These are phyloP conservation scores for Leccinum ochraceum DNA, from an alignment of 768 basidiomycete genomes.

Conservation along the genomic window DNA sequence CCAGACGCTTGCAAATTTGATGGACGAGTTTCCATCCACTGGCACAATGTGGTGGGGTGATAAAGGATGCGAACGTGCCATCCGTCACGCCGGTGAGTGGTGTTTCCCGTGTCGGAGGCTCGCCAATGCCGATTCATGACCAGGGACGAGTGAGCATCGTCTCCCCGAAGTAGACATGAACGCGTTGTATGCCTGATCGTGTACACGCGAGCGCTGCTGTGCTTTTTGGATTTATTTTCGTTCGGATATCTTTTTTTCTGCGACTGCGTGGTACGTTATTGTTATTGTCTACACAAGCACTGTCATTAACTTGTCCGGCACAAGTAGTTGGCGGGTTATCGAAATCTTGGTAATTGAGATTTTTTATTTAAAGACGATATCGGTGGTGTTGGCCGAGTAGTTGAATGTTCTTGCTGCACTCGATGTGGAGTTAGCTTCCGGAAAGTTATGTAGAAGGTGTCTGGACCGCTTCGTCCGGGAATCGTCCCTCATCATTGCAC, in stretches of 20 bases:
- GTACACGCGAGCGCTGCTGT: neutral
- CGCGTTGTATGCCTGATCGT: slow-evolving; percentile 21
- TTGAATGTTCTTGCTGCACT: slow-evolving; percentile 9
- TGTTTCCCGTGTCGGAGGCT: neutral
- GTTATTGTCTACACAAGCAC: neutral
- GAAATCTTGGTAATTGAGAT: neutral
- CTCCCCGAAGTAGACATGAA: slow-evolving; percentile 24
- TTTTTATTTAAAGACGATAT: neutral
- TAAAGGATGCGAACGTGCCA: slow-evolving; percentile 13
- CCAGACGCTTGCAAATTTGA: slow-evolving; percentile 36
- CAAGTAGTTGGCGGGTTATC: neutral
- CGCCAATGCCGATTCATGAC: neutral
- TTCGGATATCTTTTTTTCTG: neutral
- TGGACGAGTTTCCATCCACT: slow-evolving; percentile 35
- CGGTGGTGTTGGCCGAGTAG: neutral
- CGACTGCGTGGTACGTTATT: neutral
- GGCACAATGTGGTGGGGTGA: slow-evolving; percentile 33
- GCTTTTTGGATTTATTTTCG: neutral
- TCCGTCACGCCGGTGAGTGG: slow-evolving; percentile 26
- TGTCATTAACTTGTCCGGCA: neutral
- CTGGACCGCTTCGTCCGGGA: neutral
- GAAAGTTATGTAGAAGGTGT: neutral
- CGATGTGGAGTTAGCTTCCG: slow-evolving; percentile 11
- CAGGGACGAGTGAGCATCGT: slow-evolving; percentile 27
- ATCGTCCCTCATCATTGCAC: neutral